Evolutionary conservation across 164 flowering plant genomes (phyloP), one percentile per base, ranked within the genome.

Genomic region (Tinospora cordifolia): DNA sequence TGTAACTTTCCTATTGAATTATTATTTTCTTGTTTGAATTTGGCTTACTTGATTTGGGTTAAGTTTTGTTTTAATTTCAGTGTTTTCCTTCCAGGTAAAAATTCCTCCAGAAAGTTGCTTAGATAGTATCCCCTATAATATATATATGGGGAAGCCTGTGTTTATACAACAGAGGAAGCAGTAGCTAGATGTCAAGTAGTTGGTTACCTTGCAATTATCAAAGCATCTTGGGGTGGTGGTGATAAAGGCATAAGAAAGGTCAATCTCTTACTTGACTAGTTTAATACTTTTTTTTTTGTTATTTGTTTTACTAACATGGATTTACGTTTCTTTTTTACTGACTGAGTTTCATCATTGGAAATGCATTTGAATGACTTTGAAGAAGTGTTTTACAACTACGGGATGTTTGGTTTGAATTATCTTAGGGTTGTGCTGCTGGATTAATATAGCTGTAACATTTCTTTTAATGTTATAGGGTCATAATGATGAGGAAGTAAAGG

Each of bases 191-290:
- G 99, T 81, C 94, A 90, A 75, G 89, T 92, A 81, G 97, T 95
- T 19, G 99, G 99, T 76, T 95, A 92, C 78, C 99, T 98, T 62
- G 99, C 99, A 76, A 95, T 95, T 98, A 95, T 95, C 71, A 95
- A 95, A 80, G 99, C 99, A 70, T 95, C 99, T 59, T 95, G 99
- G 99, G 99, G 98, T 74, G 99, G 99, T 36, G 99, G 99, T 76
- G 99, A 98, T 63, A 95, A 92, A 86, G 99, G 99, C 75, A 95
- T 95, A 71, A 85, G 99, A 85, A 95, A 95, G 99, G 99, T 95
- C 72, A 71, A 84, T 49, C n/a, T 71, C 62, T 2, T 66, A 36
- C 59, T 22, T 64, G 12, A 17, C 22, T 64, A 36, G n/a, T 36
- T 11, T 54, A 19, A 19, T n/a, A 3, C 21, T 54, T 54, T 51